Base-by-base conservation (phyloP, 805 yeast genomes). In the Candida andamanensis region DNA sequence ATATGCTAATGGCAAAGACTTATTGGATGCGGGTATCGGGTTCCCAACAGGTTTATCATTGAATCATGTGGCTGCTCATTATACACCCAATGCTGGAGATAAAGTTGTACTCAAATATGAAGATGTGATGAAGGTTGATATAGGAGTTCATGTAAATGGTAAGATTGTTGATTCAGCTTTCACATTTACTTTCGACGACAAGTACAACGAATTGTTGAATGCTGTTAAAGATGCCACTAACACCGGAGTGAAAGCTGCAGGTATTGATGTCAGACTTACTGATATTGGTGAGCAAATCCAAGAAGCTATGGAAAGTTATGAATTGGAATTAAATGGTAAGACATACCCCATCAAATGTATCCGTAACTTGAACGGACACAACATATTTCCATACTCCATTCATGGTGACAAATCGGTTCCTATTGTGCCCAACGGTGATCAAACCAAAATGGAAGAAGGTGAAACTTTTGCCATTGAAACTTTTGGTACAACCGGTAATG, bases 391-490 rank as follows among this genome's bases (percentile, higher is more conserved):
- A 35, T 89, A 69, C 60, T 69, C 67, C 32, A 92, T 92, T 50
- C 99, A 92, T 58, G 92, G 89, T 25, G 97, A 96, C 42, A 92
- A 92, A 58, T 79, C 94, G 16, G 97, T 92, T 28, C 99, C 99
- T 12, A 92, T 92, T 49, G 95, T 92, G 21, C 82, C 89, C 49
- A 85, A 85, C 49, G 90, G 87, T 6, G 98, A 92, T 56, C 74
- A 74, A 58, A 92, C 97, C 8, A 90, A 90, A 71, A 90, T 92
- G 96, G 99, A 92, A 58, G 99, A 92, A 66, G 96, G 96, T 42
- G 98, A 92, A 59, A 80, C 86, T 2, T 90, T 85, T 68, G 99
- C 99, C 39, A 90, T 92, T 52, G 99, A 92, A 63, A 92, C 99
- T 3, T 92, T 92, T 52, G 98, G 98, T 9, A 76, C 95, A 26